Evolutionary conservation across 139 green algal species (phyloP).

Genomic region (Chlorella sp.): DNA sequence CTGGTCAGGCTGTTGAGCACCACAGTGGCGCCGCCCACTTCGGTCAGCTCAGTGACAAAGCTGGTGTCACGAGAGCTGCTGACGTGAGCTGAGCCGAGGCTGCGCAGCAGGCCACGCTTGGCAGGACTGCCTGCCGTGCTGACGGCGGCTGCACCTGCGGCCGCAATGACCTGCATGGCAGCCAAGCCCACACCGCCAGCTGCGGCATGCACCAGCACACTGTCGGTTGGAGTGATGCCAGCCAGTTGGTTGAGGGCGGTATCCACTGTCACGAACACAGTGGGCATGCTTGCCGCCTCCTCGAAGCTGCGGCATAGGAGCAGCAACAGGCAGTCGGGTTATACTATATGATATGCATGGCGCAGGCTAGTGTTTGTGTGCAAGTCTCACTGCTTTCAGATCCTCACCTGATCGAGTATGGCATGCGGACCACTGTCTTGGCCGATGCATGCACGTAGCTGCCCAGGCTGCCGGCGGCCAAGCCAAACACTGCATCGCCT

Average conservation of each 20-base stretch:
- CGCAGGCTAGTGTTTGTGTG: too few species aligned
- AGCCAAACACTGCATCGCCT: conserved; percentile 80
- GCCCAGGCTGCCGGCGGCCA: conserved; percentile 79
- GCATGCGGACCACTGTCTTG: conserved; percentile 74
- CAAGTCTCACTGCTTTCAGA: too few species aligned
- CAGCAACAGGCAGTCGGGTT: neutral
- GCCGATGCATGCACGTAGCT: conserved; percentile 70
- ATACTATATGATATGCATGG: too few species aligned
- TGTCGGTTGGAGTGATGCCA: conserved; percentile 27
- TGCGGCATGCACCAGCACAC: conserved; percentile 81
- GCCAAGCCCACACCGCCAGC: conserved; percentile 86
- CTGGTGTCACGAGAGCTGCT: conserved; percentile 65
- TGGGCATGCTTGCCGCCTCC: conserved; percentile 81
- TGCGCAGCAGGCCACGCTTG: conserved; percentile 72
- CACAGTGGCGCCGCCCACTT: conserved; percentile 67
- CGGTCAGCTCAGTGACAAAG: conserved; percentile 68
- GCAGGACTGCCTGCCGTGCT: conserved; percentile 65
- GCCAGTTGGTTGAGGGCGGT: conserved; percentile 45
- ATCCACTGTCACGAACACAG: conserved; percentile 86
- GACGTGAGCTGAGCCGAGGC: conserved; percentile 53
- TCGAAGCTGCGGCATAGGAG: conserved; percentile 63
- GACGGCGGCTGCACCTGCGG: conserved; percentile 50
- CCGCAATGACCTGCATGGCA: conserved; percentile 67
- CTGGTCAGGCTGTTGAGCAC: conserved; percentile 90
- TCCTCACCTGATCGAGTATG: conserved; percentile 37